Evolutionary conservation across 345 rosid genomes (phyloP).

Genomic region (Luvunga scandens): DNA sequence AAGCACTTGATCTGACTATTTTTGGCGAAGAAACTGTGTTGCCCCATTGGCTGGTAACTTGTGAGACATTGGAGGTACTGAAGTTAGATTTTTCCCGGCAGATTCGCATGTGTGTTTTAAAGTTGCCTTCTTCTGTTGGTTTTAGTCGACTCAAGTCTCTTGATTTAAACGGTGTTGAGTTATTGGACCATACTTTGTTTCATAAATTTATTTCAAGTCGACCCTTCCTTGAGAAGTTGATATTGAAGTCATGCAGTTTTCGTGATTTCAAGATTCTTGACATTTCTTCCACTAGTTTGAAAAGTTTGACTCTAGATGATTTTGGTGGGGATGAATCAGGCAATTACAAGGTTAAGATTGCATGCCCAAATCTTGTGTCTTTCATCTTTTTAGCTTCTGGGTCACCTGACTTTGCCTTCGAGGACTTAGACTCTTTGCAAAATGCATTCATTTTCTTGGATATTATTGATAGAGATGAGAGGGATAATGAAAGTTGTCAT

Average conservation of each 20-base stretch:
- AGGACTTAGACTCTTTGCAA: neutral
- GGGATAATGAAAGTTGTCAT: neutral
- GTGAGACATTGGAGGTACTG: neutral
- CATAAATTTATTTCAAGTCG: neutral
- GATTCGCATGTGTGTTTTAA: neutral
- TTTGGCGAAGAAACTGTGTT: neutral
- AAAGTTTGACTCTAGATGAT: neutral
- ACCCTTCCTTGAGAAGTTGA: neutral
- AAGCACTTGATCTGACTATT: neutral
- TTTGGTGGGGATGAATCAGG: neutral
- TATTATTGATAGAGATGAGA: no score
- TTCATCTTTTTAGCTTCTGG: neutral
- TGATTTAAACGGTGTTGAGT: neutral
- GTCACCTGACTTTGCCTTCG: neutral
- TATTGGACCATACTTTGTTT: neutral
- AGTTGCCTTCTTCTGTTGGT: no score
- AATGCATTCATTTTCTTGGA: neutral
- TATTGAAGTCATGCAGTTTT: neutral
- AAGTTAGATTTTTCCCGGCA: neutral
- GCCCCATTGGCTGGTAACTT: neutral
- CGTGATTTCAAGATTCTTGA: neutral
- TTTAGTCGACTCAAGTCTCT: neutral
- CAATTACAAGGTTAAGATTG: neutral
- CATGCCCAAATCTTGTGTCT: constrained; percentile 6
- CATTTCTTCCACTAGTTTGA: neutral